Evolutionary conservation across 495 filamentous ascomycete species (phyloP).

Genomic region (Trichoderma gamsii): DNA sequence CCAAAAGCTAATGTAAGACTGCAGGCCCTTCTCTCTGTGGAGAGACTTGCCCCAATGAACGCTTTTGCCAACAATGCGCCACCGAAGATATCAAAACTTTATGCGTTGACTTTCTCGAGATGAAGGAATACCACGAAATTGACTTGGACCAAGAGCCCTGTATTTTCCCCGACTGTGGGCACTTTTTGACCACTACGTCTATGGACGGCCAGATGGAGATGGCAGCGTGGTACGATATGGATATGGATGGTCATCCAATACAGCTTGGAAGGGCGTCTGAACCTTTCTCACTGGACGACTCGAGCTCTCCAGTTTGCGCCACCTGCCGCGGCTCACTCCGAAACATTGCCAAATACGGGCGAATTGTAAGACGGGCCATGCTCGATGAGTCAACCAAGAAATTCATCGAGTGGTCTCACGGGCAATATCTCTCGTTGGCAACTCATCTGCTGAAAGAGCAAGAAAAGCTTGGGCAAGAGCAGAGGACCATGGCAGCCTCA

Average conservation of each 20-base stretch:
- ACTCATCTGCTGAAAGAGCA: slow-evolving; percentile 22
- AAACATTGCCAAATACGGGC: slow-evolving; percentile 58
- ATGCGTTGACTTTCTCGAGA: slow-evolving; percentile 49
- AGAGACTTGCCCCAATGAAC: slow-evolving; percentile 51
- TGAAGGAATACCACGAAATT: slow-evolving; percentile 46
- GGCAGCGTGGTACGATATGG: slow-evolving; percentile 48
- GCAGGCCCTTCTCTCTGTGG: slow-evolving; percentile 56
- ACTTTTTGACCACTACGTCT: slow-evolving; percentile 54
- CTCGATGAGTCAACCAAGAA: slow-evolving; percentile 65
- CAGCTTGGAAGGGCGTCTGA: slow-evolving; percentile 36
- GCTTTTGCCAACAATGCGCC: slow-evolving; percentile 53
- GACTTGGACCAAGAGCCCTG: slow-evolving; percentile 54
- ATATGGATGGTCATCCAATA: slow-evolving; percentile 38
- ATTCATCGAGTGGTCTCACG: slow-evolving; percentile 52
- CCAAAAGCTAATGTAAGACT: background rate
- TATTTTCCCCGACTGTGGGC: slow-evolving; percentile 60
- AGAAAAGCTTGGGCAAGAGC: slow-evolving; percentile 19
- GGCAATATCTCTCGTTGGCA: slow-evolving; percentile 43
- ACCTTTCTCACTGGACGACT: slow-evolving; percentile 48
- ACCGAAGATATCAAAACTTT: slow-evolving; percentile 35
- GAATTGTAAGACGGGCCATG: slow-evolving; percentile 56
- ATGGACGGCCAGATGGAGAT: slow-evolving; percentile 66
- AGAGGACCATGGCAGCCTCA: background rate
- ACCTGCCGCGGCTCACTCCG: slow-evolving; percentile 58
- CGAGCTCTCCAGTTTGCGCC: slow-evolving; percentile 51